Evolutionary conservation across 106 monocot genomes (phyloP), one percentile per base, ranked within the genome.

Genomic region (Dioscorea zingiberensis): DNA sequence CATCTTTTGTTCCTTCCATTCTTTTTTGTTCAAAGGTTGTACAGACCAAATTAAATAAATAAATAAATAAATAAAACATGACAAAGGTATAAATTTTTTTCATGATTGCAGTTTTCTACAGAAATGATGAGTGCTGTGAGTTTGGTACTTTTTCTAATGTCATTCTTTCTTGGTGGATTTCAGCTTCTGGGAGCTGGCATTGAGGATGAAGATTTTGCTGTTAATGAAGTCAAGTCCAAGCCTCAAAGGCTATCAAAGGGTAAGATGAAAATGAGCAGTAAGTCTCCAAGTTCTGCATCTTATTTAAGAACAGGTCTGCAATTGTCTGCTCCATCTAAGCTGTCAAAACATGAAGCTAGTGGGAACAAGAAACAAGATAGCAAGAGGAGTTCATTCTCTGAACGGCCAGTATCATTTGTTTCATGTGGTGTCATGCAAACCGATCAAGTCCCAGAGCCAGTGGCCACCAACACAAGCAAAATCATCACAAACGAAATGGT

Each of bases 381-480:
- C 5, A 78, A 64, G 25, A 55, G 46, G 32, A 55, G 54, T 25
- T 63, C 44, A 18, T 89, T 75, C 67, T 75, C 86, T 0, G 80
- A 77, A 46, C 48, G 70, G 3, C 98, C 93, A n/a, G 98, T 93
- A 0, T 77, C 92, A 23, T 93, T 92, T 59, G 55, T 93, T 48
- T 78, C 85, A 4, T 72, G 61, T 58, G 95, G 95, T 4, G 45
- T 78, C 14, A 88, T 91, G 91, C 77, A 86, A 64, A 76, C 14
- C 22, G 91, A 95, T 69, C 38, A 76, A 21, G 45, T 54, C 9
- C 49, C 58, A 44, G 73, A 78, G 66, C 38, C 32, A 17, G 59
- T 75, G 54, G 28, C 13, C 21, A 54, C 53, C 1, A 72, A 77
- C 56, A 64, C 84, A 24, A 62, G 32, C 25, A 71, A 69, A 62